phyloP scores from a whole-genome alignment of 2,329 filamentous ascomycete genomes.

The Pseudogymnoascus sp. region DNA sequence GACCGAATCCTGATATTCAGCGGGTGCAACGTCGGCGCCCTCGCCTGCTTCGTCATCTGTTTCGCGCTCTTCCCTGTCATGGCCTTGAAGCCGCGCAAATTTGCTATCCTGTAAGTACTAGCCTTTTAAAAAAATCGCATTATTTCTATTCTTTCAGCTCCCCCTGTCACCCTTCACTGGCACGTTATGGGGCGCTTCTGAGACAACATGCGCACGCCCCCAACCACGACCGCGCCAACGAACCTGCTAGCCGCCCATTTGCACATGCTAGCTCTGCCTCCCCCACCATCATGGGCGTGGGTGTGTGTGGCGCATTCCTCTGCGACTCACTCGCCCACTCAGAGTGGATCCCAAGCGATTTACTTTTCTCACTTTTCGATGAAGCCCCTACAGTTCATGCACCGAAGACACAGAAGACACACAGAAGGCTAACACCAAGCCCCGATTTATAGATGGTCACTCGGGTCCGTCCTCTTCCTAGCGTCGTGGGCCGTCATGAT shows the following conservation, averaged over 20 bases:
- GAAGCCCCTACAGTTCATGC: not conserved
- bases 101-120: slow-evolving; percentile 85
- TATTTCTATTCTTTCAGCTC: not conserved
- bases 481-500: slow-evolving; percentile 90
- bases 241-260: not conserved
- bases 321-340: not conserved
- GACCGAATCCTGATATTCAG: slow-evolving; percentile 89
- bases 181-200: not conserved
- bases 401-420: not conserved
- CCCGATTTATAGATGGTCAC: slow-evolving; percentile 67
- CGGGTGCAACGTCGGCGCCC: slow-evolving; percentile 80
- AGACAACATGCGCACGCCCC: not conserved
- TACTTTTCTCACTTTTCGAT: not conserved
- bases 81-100: slow-evolving; percentile 77
- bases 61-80: slow-evolving; percentile 85
- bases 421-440: not conserved
- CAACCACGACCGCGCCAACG: not conserved
- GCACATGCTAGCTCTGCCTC: not conserved
- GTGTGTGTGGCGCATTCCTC: not conserved
- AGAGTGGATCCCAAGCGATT: not conserved
- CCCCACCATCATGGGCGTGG: not conserved
- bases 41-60: slow-evolving; percentile 87
- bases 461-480: slow-evolving; percentile 85
- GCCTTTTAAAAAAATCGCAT: slow-evolving; percentile 11
- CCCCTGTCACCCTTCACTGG: not conserved